Evolutionary conservation across 352 stramenopile genomes (phyloP), one percentile per base, ranked within the genome.

Genomic region (Phytophthora litchii): DNA sequence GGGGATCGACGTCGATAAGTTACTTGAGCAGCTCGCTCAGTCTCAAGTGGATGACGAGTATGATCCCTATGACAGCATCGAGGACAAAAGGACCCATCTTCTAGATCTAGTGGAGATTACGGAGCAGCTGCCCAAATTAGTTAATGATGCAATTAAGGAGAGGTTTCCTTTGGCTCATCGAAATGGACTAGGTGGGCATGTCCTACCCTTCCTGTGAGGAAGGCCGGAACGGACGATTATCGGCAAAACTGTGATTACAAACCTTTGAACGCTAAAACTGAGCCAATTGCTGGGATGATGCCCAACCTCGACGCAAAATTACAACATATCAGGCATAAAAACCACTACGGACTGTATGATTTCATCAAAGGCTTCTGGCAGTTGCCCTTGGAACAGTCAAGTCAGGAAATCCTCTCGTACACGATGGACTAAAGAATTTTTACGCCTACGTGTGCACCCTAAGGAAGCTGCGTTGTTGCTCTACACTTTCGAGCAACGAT

Each of bases 351-450:
- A 4, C 51, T 52, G 6, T 54, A 59, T 17, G 64, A 72, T 29
- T 54, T 68, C 13, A 63, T 67, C 23, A 49, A 50, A 19, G 57
- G 43, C 20, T 72, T 67, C 23, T 72, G 50, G 57, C 45, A 67
- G 21, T 43, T 72, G 7, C 40, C 36, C 1, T 13, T 67, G 3
- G 16, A 54, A 14, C 7, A 44, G 9, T 48, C 47, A 1, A 59
- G 53, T 19, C 43, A 54, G 34, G 48, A 74, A 19, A 45, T 56
- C 0, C 54, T 67, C n/a, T 60, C 43, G 1, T 74, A 65, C 43
- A 40, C 62, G 51, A 73, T 42, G 1, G 52, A 42, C 36, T 20
- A 47, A 21, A 21, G 41, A 11, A 32, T 35, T 32, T 47, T 47
- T 19, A 52, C 44, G 1, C 17, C 31, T 7, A 52, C 16, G 11